Evolutionary conservation across 208 protist genomes (phyloP).

Genomic region (Acanthamoeba culbertsoni): DNA sequence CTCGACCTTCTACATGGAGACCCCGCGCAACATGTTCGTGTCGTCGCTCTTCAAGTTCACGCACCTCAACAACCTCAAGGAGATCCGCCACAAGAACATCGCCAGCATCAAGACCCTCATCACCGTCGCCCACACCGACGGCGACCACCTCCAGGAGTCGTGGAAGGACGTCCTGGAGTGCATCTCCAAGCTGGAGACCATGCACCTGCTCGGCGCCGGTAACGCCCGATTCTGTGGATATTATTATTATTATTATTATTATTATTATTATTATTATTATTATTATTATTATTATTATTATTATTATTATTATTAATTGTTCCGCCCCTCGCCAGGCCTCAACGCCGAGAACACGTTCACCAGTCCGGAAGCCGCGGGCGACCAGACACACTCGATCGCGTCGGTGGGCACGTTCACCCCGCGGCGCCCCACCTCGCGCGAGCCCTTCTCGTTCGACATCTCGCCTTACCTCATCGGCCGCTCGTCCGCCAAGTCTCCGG

Average conservation of each 20-base stretch:
- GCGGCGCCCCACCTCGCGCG: background rate
- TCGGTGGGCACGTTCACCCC: background rate
- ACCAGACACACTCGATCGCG: background rate
- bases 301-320: background rate
- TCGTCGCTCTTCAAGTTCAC: conserved; percentile 84
- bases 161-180: conserved; percentile 79
- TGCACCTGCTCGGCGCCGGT: conserved; percentile 76
- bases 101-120: conserved; percentile 86
- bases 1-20: conserved; percentile 78
- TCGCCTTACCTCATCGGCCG: background rate
- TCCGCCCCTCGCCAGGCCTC: no score
- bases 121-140: conserved; percentile 80
- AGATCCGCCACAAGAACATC: conserved; percentile 88
- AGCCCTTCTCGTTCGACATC: background rate
- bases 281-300: background rate
- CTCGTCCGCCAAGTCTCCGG: background rate
- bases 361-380: background rate
- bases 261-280: background rate
- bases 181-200: conserved; percentile 83
- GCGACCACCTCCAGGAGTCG: conserved; percentile 80
- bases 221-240: background rate
- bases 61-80: conserved; percentile 72
- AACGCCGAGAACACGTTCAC: background rate
- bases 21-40: conserved; percentile 84
- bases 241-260: background rate